phyloP scores from a whole-genome alignment of 1,284 basidiomycete species.

The Bjerkandera adusta region DNA sequence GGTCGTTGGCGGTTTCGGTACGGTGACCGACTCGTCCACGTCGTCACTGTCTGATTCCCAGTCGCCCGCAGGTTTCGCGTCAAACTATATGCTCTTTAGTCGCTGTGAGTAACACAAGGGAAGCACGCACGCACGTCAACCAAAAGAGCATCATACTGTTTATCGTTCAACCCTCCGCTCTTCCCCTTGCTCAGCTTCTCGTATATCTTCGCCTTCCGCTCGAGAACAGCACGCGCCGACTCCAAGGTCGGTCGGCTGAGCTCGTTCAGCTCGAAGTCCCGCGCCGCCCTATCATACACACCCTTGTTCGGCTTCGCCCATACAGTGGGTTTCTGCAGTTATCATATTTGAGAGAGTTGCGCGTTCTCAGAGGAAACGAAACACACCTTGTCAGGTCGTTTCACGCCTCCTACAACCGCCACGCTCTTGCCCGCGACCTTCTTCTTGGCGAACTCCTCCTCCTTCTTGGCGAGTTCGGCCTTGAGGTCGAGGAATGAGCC shows the following conservation, averaged over 20 bases:
- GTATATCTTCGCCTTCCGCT: conserved; percentile 83
- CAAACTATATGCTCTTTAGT: conserved; percentile 54
- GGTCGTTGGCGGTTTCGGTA: conserved; percentile 43
- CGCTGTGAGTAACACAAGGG: background rate
- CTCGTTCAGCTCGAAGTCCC: conserved; percentile 66
- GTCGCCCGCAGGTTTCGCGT: conserved; percentile 54
- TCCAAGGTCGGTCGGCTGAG: conserved; percentile 69
- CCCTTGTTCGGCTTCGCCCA: conserved; percentile 76
- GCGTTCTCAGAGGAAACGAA: background rate
- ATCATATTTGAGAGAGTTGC: background rate
- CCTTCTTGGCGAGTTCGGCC: conserved; percentile 66
- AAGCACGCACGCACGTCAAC: conserved; percentile 71
- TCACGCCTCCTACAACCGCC: conserved; percentile 53
- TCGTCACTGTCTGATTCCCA: conserved; percentile 72
- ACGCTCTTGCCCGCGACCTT: conserved; percentile 55
- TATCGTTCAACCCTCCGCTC: conserved; percentile 75
- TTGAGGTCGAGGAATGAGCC: conserved; percentile 77
- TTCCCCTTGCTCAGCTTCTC: conserved; percentile 80
- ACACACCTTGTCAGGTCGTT: conserved; percentile 63
- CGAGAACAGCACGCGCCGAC: conserved; percentile 62
- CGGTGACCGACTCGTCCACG: conserved; percentile 65
- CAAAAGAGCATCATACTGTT: conserved; percentile 70
- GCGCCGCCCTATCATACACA: conserved; percentile 54
- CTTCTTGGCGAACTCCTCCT: conserved; percentile 57
- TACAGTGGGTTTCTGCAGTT: conserved; percentile 62